phyloP scores from a whole-genome alignment of 352 stramenopile genomes.

The Globisporangium camurandrum region DNA sequence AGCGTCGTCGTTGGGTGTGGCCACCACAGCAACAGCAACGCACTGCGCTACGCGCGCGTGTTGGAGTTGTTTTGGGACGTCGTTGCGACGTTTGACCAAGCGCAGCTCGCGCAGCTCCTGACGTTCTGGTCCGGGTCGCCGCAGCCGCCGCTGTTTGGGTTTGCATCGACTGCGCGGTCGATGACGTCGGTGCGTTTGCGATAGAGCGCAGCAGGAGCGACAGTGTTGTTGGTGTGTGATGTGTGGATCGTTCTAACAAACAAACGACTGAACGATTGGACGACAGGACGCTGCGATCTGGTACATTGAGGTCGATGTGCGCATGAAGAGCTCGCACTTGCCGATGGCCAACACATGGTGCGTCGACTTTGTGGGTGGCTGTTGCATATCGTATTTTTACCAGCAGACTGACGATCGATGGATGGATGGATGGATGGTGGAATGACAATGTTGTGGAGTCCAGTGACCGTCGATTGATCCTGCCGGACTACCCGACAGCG shows the following conservation, averaged over 20 bases:
- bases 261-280: too few species aligned
- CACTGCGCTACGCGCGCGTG: conserved; percentile 50
- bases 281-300: conserved; percentile 53
- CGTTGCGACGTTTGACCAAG: conserved; percentile 50
- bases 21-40: conserved; percentile 43
- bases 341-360: conserved; percentile 77
- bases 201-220: too few species aligned
- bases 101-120: conserved; percentile 42
- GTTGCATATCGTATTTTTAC: neutral
- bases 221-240: too few species aligned
- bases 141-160: conserved; percentile 64
- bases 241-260: too few species aligned
- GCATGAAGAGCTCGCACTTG: conserved; percentile 34
- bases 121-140: conserved; percentile 73
- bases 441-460: conserved; percentile 4
- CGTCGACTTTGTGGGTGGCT: conserved; percentile 1
- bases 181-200: conserved; percentile 51
- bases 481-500: conserved; percentile 50
- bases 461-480: conserved; percentile 65
- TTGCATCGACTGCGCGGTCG: conserved; percentile 41
- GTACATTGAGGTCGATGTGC: conserved; percentile 62
- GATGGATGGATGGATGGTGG: too few species aligned
- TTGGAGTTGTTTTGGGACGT: conserved; percentile 60
- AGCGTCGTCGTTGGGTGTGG: too few species aligned
- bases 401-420: neutral